phyloP scores from a whole-genome alignment of 352 stramenopile species.

The Phytopythium vexans region DNA sequence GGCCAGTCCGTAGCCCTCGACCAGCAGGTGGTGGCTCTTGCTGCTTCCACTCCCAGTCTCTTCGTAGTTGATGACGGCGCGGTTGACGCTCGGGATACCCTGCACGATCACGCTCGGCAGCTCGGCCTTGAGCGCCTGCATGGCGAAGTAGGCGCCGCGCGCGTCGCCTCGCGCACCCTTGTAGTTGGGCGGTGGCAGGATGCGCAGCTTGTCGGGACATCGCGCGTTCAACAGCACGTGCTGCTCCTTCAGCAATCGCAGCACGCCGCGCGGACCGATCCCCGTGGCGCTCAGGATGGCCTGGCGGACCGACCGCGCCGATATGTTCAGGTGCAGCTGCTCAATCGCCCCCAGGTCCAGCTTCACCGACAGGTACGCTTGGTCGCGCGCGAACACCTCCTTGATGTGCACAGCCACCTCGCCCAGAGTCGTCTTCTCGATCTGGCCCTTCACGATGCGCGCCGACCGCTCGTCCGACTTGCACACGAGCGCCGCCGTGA shows the following conservation, averaged over 20 bases:
- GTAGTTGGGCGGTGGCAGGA: slow-evolving; percentile 82
- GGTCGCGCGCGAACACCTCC: slow-evolving; percentile 94
- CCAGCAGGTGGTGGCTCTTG: slow-evolving; percentile 95
- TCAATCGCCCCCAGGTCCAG: slow-evolving; percentile 96
- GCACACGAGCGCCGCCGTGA: slow-evolving; percentile 96
- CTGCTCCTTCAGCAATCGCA: slow-evolving; percentile 82
- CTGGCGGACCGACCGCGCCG: slow-evolving; percentile 85
- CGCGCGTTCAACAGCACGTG: slow-evolving; percentile 82
- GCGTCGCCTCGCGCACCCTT: slow-evolving; percentile 76
- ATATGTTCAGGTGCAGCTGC: slow-evolving; percentile 96
- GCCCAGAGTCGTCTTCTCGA: slow-evolving; percentile 99
- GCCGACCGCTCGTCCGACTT: slow-evolving; percentile 96
- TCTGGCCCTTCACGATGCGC: slow-evolving; percentile 97
- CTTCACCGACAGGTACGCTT: slow-evolving; percentile 96
- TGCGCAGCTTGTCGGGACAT: slow-evolving; percentile 80
- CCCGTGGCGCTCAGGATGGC: slow-evolving; percentile 90
- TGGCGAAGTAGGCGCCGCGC: slow-evolving; percentile 89
- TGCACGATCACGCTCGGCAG: slow-evolving; percentile 97
- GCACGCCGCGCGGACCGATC: slow-evolving; percentile 55
- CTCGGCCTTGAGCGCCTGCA: slow-evolving; percentile 95
- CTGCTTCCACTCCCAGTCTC: slow-evolving; percentile 67
- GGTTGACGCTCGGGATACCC: slow-evolving; percentile 96
- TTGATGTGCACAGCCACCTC: slow-evolving; percentile 97
- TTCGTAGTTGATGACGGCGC: slow-evolving; percentile 98
- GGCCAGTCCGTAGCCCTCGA: slow-evolving; percentile 97